Evolutionary conservation across 2,329 filamentous ascomycete species (phyloP).

Genomic region (Xylogone sp.): DNA sequence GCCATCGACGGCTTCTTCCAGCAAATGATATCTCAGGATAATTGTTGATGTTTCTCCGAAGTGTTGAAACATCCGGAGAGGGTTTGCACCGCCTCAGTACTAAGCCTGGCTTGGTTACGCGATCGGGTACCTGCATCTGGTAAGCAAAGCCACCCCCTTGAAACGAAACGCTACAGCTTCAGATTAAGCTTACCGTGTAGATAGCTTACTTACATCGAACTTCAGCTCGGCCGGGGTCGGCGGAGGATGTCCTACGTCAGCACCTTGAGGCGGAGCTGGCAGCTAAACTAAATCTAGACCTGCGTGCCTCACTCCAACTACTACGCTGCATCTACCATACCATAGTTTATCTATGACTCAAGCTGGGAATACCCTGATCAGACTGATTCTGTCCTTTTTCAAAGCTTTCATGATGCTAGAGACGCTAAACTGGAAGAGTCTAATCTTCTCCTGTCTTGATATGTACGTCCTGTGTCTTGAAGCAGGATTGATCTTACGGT

Average conservation of each 20-base stretch:
- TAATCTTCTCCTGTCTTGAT: neutral
- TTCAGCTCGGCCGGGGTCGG: neutral
- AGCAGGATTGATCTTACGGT: neutral
- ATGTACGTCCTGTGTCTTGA: neutral
- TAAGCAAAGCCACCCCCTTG: neutral
- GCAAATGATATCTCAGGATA: neutral
- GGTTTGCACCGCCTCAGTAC: neutral
- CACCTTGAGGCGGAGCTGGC: neutral
- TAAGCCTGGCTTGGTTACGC: neutral
- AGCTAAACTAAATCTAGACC: neutral
- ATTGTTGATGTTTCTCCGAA: neutral
- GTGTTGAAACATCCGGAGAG: neutral
- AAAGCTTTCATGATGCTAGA: constrained; percentile 39
- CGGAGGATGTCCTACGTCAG: neutral
- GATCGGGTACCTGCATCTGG: neutral
- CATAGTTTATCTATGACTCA: constrained; percentile 29
- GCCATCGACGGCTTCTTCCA: neutral
- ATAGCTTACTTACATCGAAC: neutral
- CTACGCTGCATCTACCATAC: constrained; percentile 9
- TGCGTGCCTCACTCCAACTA: constrained; percentile 27
- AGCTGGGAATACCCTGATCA: constrained; percentile 32
- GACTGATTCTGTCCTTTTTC: constrained; percentile 33
- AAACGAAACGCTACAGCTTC: neutral
- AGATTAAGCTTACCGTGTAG: neutral
- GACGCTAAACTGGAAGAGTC: constrained; percentile 21